Base-by-base conservation (phyloP, 208 protist species). In the Strigomonas galati region DNA sequence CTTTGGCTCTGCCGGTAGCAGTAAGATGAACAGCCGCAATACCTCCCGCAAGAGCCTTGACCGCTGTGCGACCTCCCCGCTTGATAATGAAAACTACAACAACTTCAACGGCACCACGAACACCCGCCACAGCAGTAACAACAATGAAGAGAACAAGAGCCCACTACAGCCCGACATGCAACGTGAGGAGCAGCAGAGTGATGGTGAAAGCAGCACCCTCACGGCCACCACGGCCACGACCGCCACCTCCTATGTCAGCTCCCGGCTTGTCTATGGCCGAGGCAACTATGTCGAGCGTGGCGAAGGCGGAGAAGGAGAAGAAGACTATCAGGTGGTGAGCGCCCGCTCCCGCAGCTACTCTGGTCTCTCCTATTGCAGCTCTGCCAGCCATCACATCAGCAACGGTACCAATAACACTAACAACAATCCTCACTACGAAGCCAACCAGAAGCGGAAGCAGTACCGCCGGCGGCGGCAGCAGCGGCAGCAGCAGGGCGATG, bases 231-330 rank as follows among this genome's bases (percentile, higher is more conserved):
- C 23, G 15, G 56, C 24, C 40, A 40, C 56, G 35, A 64, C 56
- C n/a, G 55, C 44, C 24, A 35, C 51, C 54, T 62, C 72, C 23
- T 26, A 32, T 46, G 66, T 49, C 30, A 65, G 58, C 72, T 64
- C 52, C 56, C 54, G 66, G 17, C 26, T 63, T 17, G 58, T 65
- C 21, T 80, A 80, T 60, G 74, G 74, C 26, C 74, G 66, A 1
- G 64, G 62, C 1, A 14, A 54, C n/a, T 80, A 80, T 44, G n/a
- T 59, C 27, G 43, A 37, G 53, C 32, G 27, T 1, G 17, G 44
- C 9, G 14, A 49, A 17, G 21, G 2, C 44, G 7, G 24, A 1
- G 53, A 62, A 3, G 15, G 19, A 1, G 55, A 27, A 6, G 19
- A 62, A 2, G 40, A 14, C 32, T 28, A 62, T 10, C 23, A 46